Evolutionary conservation across 202 grass and related monocot species (phyloP).

Genomic region (Elaeis oleifera): DNA sequence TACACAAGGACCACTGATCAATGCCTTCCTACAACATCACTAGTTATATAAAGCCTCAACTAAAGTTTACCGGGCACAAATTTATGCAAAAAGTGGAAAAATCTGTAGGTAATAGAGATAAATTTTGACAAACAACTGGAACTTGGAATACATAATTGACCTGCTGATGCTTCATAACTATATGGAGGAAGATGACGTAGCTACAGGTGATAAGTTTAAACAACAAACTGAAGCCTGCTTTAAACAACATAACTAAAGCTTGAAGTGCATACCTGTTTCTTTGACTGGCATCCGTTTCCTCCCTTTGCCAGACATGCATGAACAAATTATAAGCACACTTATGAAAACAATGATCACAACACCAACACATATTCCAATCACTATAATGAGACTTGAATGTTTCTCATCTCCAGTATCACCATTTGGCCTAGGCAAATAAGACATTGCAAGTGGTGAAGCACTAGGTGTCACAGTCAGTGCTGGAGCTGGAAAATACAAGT

Average conservation of each 20-base stretch:
- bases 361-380: conserved; percentile 72
- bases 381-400: conserved; percentile 44
- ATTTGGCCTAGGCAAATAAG: conserved; percentile 20
- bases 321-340: conserved; percentile 55
- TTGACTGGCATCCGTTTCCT: conserved; percentile 39
- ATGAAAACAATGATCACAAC: conserved; percentile 56
- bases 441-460: conserved; percentile 48
- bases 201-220: background rate
- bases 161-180: too few species aligned
- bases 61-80: too few species aligned
- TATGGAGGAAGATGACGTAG: background rate
- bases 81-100: too few species aligned
- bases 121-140: too few species aligned
- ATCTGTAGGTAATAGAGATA: too few species aligned
- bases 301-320: conserved; percentile 58
- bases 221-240: conserved; percentile 11
- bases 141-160: too few species aligned
- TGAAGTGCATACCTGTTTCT: conserved; percentile 49
- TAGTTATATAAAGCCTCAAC: too few species aligned
- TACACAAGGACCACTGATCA: too few species aligned
- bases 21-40: too few species aligned
- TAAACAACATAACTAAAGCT: conserved; percentile 15
- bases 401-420: conserved; percentile 23
- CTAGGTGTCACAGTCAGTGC: conserved; percentile 40
- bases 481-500: conserved; percentile 59